Conservation (phyloP, 208 protist species). For the Trypanosoma cruzi region DNA sequence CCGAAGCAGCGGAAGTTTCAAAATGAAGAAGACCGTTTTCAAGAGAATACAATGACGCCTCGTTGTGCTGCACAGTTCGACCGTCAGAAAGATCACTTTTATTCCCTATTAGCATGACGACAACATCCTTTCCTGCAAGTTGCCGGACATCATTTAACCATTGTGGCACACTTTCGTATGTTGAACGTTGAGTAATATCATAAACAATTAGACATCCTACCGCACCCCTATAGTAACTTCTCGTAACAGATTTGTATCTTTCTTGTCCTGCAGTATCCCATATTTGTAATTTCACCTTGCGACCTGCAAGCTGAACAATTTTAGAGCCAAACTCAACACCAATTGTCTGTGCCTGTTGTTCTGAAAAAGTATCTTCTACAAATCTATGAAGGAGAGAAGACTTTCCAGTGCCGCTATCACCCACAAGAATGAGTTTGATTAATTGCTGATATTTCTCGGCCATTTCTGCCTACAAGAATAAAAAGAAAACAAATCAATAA, state of each 20-base stretch:
- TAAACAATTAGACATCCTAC: conserved; percentile 98
- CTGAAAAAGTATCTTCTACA: conserved; percentile 95
- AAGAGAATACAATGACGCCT: conserved; percentile 94
- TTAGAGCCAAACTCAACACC: conserved; percentile 98
- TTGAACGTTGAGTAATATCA: conserved; percentile 96
- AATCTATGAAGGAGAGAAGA: conserved; percentile 97
- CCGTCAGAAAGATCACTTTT: conserved; percentile 90
- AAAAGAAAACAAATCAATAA: neutral
- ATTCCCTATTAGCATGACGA: conserved; percentile 94
- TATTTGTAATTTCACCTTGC: conserved; percentile 97
- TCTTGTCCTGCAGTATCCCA: conserved; percentile 98
- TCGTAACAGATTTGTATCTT: conserved; percentile 98
- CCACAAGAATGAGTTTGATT: conserved; percentile 88
- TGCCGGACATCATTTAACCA: conserved; percentile 97
- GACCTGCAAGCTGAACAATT: conserved; percentile 90
- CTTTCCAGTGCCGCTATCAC: conserved; percentile 94
- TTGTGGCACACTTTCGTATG: conserved; percentile 95
- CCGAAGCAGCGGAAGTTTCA: conserved; percentile 92
- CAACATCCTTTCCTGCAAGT: conserved; percentile 87
- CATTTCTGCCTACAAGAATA: conserved; percentile 28
- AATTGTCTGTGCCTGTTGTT: conserved; percentile 97
- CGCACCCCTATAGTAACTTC: conserved; percentile 96
- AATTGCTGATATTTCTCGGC: conserved; percentile 76
- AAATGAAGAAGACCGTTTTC: conserved; percentile 89
- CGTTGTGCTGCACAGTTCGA: conserved; percentile 93